These are phyloP conservation scores for Eucalyptus cladocalyx DNA, from an alignment of 345 rosid genomes.

Conservation along the genomic window DNA sequence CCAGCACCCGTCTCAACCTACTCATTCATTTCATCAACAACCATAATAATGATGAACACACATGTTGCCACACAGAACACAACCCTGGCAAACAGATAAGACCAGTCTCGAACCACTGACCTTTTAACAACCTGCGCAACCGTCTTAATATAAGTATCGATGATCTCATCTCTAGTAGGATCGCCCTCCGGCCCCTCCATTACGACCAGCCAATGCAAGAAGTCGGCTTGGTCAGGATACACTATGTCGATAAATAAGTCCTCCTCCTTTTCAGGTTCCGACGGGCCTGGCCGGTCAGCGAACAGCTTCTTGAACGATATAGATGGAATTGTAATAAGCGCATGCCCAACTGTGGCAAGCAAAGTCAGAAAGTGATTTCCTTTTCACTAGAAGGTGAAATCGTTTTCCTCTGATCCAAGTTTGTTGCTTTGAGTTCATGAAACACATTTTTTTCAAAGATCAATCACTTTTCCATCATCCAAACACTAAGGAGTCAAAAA, in stretches of 20 bases:
- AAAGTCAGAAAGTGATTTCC: neutral
- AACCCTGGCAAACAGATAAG: neutral
- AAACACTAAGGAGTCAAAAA: neutral
- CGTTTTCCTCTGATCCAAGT: neutral
- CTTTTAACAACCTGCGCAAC: conserved; percentile 71
- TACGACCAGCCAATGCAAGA: conserved; percentile 89
- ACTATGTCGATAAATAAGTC: neutral
- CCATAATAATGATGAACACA: too few species aligned
- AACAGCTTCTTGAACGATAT: too few species aligned
- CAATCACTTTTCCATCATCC: neutral
- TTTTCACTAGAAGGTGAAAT: neutral
- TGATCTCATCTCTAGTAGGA: conserved; percentile 76
- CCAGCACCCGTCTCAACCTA: neutral
- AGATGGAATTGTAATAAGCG: neutral
- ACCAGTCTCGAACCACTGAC: conserved; percentile 3
- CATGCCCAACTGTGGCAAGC: neutral
- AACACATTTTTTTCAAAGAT: neutral
- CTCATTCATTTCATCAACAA: too few species aligned
- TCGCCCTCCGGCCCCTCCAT: conserved; percentile 63
- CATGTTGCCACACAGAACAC: too few species aligned
- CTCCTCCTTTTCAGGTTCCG: too few species aligned
- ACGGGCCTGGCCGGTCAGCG: too few species aligned
- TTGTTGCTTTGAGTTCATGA: neutral
- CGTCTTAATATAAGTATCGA: conserved; percentile 69
- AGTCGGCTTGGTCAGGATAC: conserved; percentile 30